Percentiles rank a stretch among this genome's conserved stretches.
These are phyloP conservation scores for Fusarium neocosmosporiellum DNA, from an alignment of 2,329 filamentous ascomycete species.

Conservation along the genomic window DNA sequence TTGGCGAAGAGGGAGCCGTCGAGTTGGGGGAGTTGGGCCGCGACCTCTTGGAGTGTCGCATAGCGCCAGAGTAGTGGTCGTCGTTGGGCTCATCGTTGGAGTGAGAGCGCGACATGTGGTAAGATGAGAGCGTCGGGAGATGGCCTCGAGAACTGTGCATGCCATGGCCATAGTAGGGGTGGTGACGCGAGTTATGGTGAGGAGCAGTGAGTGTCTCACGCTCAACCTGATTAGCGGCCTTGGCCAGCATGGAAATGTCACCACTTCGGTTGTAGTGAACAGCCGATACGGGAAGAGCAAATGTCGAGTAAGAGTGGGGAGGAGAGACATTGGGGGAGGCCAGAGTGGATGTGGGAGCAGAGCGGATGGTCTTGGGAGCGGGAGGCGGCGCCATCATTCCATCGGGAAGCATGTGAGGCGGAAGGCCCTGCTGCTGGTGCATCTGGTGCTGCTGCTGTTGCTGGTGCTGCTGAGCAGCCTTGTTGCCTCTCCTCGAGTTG, in stretches of 20 bases:
- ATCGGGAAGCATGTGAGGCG: conserved; percentile 62
- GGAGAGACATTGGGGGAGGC: conserved; percentile 97
- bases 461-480: conserved; percentile 64
- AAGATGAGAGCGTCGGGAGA: conserved; percentile 82
- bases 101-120: conserved; percentile 92
- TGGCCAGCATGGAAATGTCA: conserved; percentile 70
- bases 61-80: conserved; percentile 76
- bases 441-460: conserved; percentile 50
- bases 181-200: conserved; percentile 61
- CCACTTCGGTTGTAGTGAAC: conserved; percentile 62
- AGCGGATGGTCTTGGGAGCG: conserved; percentile 83
- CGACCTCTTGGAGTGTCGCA: conserved; percentile 86
- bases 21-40: conserved; percentile 94
- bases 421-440: conserved; percentile 52
- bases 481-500: conserved; percentile 93
- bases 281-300: conserved; percentile 62
- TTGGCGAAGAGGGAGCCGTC: conserved; percentile 94
- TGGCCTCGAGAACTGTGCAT: conserved; percentile 67
- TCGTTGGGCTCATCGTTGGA: conserved; percentile 82
- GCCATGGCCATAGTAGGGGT: conserved; percentile 64
- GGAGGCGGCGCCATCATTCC: conserved; percentile 83
- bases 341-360: conserved; percentile 86
- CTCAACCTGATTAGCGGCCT: conserved; percentile 71
- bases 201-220: conserved; percentile 61
- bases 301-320: conserved; percentile 87